These are phyloP conservation scores for Lipomyces spencermartinsiae DNA, from an alignment of 805 yeast genomes.

Conservation along the genomic window DNA sequence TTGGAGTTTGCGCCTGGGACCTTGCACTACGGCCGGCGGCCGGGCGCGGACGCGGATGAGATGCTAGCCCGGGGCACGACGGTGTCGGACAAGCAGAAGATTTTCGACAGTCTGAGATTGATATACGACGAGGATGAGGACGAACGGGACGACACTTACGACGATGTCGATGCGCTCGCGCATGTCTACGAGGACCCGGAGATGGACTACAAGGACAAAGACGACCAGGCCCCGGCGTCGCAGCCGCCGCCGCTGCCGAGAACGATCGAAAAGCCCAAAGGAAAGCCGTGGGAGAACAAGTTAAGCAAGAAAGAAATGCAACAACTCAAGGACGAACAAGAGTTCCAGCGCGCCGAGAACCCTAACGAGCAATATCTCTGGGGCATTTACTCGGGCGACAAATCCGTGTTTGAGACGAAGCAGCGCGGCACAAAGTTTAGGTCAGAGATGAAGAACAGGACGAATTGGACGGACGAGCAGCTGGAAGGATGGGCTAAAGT, in stretches of 20 bases:
- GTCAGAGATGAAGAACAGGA: constrained; percentile 22
- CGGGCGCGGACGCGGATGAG: constrained; percentile 22
- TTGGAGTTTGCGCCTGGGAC: constrained; percentile 34
- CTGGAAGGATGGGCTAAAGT: constrained; percentile 92
- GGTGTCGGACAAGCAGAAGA: constrained; percentile 29
- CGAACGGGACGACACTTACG: constrained; percentile 42
- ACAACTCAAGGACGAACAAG: constrained; percentile 47
- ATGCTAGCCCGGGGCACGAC: constrained; percentile 17
- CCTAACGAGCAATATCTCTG: constrained; percentile 61
- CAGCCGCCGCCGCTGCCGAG: not conserved
- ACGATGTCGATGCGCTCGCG: constrained; percentile 45
- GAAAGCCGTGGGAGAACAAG: constrained; percentile 19
- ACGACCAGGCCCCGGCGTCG: not conserved
- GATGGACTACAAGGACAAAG: not conserved
- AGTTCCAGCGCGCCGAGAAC: constrained; percentile 36
- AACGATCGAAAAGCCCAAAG: not conserved
- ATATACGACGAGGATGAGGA: constrained; percentile 40
- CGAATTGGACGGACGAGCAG: constrained; percentile 83
- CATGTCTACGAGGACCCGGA: constrained; percentile 28
- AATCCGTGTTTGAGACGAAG: constrained; percentile 54
- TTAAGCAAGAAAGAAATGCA: constrained; percentile 20
- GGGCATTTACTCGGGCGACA: constrained; percentile 59
- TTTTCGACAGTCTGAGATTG: constrained; percentile 26
- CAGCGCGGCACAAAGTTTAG: constrained; percentile 56
- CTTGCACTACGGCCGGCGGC: constrained; percentile 24